These are phyloP conservation scores for Trichosporon sp. DNA, from an alignment of 1,284 basidiomycete species.

Conservation along the genomic window DNA sequence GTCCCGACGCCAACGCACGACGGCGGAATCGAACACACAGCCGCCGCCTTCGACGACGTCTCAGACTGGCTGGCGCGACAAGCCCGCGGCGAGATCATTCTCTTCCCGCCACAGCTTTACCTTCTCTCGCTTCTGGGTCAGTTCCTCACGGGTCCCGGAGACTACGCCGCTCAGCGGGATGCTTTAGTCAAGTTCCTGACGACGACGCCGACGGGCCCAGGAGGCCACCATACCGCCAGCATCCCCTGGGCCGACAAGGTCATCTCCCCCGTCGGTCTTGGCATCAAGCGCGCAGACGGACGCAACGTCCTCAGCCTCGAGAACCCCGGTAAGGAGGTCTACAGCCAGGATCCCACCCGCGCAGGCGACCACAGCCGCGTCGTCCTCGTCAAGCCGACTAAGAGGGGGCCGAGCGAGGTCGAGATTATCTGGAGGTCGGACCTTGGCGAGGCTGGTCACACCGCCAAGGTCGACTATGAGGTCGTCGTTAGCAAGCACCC, in stretches of 20 bases:
- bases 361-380: constrained; percentile 18
- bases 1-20: constrained; percentile 14
- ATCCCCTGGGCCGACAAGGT: constrained; percentile 16
- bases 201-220: background rate
- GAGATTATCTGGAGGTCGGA: constrained; percentile 6
- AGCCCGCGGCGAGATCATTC: constrained; percentile 9
- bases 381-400: constrained; percentile 1
- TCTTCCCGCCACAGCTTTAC: constrained; percentile 19
- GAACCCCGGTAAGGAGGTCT: constrained; percentile 13
- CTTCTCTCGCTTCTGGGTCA: constrained; percentile 10
- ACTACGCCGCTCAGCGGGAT: constrained; percentile 11
- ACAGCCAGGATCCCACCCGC: background rate
- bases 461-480: background rate
- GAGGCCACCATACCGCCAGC: background rate
- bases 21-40: constrained; percentile 19
- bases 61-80: constrained; percentile 7
- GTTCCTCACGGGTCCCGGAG: constrained; percentile 3
- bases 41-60: constrained; percentile 10
- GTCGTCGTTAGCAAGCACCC: constrained; percentile 1
- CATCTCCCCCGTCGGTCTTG: constrained; percentile 10
- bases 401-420: constrained; percentile 5
- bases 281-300: constrained; percentile 6
- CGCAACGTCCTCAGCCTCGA: constrained; percentile 7
- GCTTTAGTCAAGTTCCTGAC: constrained; percentile 4
- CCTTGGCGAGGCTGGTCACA: background rate